Conservation (phyloP, 768 basidiomycete genomes). For the Candolleomyces aberdarensis region DNA sequence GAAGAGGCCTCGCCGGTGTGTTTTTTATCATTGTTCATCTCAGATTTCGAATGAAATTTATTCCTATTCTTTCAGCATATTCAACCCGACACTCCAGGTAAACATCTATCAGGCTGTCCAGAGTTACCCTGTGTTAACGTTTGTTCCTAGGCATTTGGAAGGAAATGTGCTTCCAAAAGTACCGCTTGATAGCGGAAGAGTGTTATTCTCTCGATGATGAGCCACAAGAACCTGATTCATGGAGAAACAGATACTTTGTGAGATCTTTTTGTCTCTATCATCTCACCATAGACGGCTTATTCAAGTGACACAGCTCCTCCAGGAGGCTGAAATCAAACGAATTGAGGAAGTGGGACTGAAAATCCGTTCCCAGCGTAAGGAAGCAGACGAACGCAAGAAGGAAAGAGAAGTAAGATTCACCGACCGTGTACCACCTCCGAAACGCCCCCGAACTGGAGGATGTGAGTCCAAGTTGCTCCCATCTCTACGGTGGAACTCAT, state of each 20-base stretch:
- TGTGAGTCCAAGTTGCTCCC: constrained; percentile 40
- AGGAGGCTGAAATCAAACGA: constrained; percentile 57
- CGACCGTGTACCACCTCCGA: constrained; percentile 62
- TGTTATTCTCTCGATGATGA: constrained; percentile 38
- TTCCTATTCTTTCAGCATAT: constrained; percentile 40
- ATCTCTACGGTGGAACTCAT: constrained; percentile 15
- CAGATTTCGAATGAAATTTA: not conserved
- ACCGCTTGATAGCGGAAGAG: constrained; percentile 47
- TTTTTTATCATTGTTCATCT: constrained; percentile 8
- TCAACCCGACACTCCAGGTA: constrained; percentile 54
- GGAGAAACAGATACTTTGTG: constrained; percentile 71
- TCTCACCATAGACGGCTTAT: constrained; percentile 8
- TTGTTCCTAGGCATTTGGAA: constrained; percentile 59
- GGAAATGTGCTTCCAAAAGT: constrained; percentile 57
- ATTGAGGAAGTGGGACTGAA: constrained; percentile 61
- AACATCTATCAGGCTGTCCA: constrained; percentile 12
- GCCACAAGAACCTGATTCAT: constrained; percentile 50
- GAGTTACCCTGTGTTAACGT: constrained; percentile 2
- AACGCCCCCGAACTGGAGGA: constrained; percentile 50
- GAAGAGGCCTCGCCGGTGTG: constrained; percentile 71
- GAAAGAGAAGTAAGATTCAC: constrained; percentile 76
- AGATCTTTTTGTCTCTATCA: constrained; percentile 20
- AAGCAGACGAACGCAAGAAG: constrained; percentile 72
- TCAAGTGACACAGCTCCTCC: constrained; percentile 39
- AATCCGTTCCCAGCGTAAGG: constrained; percentile 63